Conservation (phyloP, 495 filamentous ascomycete species). For the Talaromyces adpressus region DNA sequence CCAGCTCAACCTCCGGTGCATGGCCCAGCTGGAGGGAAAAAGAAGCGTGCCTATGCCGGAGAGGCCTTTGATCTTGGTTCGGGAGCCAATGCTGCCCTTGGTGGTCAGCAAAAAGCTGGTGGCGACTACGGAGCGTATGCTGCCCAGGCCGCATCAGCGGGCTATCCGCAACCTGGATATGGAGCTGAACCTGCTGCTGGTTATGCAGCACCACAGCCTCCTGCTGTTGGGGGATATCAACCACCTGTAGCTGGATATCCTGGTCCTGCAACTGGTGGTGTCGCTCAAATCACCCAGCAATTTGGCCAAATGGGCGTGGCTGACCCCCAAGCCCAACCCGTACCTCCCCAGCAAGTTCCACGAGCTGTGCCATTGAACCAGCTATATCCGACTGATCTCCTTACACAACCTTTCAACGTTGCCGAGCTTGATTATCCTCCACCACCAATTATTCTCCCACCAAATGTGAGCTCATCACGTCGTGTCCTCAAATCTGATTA, state of each 20-base stretch:
- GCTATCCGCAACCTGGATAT: constrained; percentile 53
- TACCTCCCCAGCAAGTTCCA: constrained; percentile 44
- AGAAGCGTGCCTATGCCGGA: constrained; percentile 89
- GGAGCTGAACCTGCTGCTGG: constrained; percentile 34
- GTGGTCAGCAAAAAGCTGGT: constrained; percentile 47
- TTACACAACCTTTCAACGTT: constrained; percentile 89
- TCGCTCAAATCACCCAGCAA: constrained; percentile 72
- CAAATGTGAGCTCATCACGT: too few relatives aligned
- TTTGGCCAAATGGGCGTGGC: constrained; percentile 76
- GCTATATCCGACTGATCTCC: constrained; percentile 83
- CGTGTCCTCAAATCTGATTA: too few relatives aligned
- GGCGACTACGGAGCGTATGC: constrained; percentile 52
- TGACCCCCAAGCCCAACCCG: constrained; percentile 45
- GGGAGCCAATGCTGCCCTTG: constrained; percentile 75
- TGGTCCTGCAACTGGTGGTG: constrained; percentile 44
- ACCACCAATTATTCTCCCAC: constrained; percentile 82
- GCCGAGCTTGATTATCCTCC: constrained; percentile 88
- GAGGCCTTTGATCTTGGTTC: constrained; percentile 89
- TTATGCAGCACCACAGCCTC: constrained; percentile 19
- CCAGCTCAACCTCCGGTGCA: constrained; percentile 30
- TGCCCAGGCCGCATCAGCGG: constrained; percentile 36
- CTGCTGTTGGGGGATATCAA: constrained; percentile 52
- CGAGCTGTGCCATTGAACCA: constrained; percentile 66
- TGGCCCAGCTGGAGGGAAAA: constrained; percentile 52
- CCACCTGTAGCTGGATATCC: constrained; percentile 61